A percentile compares a stretch with the other conserved stretches of the same genome.
These are phyloP conservation scores for Leavenworthia alabamica DNA, from an alignment of 345 rosid genomes.

Conservation along the genomic window DNA sequence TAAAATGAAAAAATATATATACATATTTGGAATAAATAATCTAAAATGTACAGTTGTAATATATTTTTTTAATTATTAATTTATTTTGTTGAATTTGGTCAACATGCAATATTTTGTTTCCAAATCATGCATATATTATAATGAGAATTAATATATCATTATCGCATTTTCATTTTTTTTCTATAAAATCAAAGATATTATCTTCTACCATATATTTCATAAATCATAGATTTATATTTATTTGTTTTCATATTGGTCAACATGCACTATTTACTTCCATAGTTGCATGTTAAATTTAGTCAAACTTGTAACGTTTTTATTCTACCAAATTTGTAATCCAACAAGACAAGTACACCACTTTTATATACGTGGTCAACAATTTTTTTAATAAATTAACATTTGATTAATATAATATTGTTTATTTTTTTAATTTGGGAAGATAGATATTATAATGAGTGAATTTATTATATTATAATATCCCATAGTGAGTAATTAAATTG, in stretches of 20 bases:
- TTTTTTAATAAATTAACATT: no score
- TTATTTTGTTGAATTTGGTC: not conserved
- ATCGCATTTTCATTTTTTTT: no score
- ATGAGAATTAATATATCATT: no score
- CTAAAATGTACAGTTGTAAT: not conserved
- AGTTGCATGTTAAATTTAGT: not conserved
- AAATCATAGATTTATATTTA: not conserved
- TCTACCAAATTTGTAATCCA: no score
- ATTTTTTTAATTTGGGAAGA: no score
- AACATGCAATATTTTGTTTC: constrained; percentile 13
- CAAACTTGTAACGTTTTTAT: not conserved
- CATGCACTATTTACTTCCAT: not conserved
- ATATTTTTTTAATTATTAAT: not conserved
- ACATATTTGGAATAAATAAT: no score
- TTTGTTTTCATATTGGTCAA: not conserved
- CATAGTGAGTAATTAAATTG: not conserved
- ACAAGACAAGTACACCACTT: no score
- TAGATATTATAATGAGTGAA: not conserved
- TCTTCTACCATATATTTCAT: not conserved
- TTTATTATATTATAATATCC: no score
- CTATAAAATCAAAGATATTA: not conserved
- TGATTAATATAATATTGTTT: no score
- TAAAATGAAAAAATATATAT: not conserved
- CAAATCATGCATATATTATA: not conserved
- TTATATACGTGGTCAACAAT: no score